phyloP scores from a whole-genome alignment of 2,329 filamentous ascomycete genomes.

The Aspergillus vadensis region DNA sequence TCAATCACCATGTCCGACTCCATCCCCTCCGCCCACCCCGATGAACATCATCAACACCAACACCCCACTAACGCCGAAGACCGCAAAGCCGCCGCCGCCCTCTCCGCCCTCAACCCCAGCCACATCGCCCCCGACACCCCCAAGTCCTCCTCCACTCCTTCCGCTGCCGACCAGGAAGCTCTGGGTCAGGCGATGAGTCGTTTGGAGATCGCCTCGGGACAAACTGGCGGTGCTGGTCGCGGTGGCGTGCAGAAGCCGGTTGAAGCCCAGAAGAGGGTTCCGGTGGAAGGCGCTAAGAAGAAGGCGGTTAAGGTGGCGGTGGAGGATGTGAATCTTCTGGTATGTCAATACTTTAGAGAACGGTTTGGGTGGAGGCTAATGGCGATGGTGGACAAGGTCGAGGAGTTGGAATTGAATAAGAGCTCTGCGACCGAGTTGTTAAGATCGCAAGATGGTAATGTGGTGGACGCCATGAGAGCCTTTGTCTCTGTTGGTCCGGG shows the following conservation, averaged over 20 bases:
- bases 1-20: constrained; percentile 45
- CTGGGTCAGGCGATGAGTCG: constrained; percentile 53
- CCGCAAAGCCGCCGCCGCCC: constrained; percentile 53
- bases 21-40: constrained; percentile 43
- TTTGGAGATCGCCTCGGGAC: constrained; percentile 46
- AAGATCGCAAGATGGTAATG: constrained; percentile 49
- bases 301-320: constrained; percentile 49
- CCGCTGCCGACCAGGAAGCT: constrained; percentile 49
- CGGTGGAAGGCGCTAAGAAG: constrained; percentile 36
- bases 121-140: constrained; percentile 40
- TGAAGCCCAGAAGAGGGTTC: constrained; percentile 31
- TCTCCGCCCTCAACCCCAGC: constrained; percentile 49
- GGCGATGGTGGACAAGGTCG: constrained; percentile 33
- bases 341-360: constrained; percentile 29
- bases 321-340: constrained; percentile 51
- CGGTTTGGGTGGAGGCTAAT: not conserved
- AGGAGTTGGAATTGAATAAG: constrained; percentile 51
- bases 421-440: constrained; percentile 51
- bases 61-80: constrained; percentile 51
- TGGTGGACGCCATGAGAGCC: constrained; percentile 43
- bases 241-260: constrained; percentile 22
- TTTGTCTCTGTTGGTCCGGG: constrained; percentile 32
- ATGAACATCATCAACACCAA: constrained; percentile 36
- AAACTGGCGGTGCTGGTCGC: constrained; percentile 9
- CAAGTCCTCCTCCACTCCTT: constrained; percentile 37